phyloP scores from a whole-genome alignment of 345 rosid genomes.

The Lepidium didymum region DNA sequence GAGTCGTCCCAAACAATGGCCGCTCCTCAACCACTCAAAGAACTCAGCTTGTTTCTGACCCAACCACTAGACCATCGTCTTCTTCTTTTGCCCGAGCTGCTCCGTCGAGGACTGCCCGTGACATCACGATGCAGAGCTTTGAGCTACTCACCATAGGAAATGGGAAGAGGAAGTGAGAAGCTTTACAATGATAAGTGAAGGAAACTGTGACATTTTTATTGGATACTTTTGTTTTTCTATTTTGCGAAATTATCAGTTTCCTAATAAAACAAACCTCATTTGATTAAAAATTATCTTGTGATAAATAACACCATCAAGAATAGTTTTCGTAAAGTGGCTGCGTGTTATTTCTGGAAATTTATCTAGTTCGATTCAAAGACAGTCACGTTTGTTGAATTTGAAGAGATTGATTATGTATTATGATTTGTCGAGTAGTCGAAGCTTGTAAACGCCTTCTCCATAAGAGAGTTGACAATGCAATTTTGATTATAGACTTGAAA shows the following conservation, averaged over 20 bases:
- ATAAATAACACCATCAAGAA: no score
- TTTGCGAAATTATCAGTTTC: slow-evolving; percentile 4
- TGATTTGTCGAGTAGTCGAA: no score
- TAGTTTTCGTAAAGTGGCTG: no score
- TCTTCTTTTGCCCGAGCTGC: slow-evolving; percentile 55
- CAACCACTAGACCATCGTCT: slow-evolving; percentile 38
- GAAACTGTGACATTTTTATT: slow-evolving; percentile 15
- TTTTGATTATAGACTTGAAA: no score
- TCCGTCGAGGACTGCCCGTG: slow-evolving; percentile 47
- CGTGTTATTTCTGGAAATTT: no score
- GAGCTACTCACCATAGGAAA: slow-evolving; percentile 75
- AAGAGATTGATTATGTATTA: no score
- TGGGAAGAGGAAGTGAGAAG: slow-evolving; percentile 33
- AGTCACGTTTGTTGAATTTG: no score
- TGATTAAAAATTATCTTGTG: slow-evolving; percentile 19
- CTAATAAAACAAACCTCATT: slow-evolving; percentile 12
- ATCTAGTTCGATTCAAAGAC: no score
- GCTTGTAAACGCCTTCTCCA: no score
- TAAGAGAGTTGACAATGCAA: no score
- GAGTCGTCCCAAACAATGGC: slow-evolving; percentile 55
- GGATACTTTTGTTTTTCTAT: background rate
- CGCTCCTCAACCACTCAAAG: slow-evolving; percentile 66
- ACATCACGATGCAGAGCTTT: slow-evolving; percentile 60
- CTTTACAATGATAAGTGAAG: background rate
- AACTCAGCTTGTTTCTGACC: slow-evolving; percentile 57